Evolutionary conservation across 768 basidiomycete species (phyloP).

Genomic region (Boletellus emodensis): DNA sequence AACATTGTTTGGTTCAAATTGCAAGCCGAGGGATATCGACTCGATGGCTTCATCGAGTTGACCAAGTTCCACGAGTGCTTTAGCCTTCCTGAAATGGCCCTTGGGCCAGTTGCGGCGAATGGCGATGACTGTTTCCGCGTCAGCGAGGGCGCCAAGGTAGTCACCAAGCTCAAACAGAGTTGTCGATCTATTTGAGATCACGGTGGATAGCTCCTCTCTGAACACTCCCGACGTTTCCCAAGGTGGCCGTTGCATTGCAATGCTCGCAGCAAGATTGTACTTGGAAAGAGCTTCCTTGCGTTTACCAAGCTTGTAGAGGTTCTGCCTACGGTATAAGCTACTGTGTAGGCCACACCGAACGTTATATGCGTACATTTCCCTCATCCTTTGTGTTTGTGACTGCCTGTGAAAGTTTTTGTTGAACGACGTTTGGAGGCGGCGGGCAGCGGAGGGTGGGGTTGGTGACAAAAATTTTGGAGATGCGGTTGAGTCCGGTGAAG

Average conservation of each 20-base stretch:
- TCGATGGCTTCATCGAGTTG: slow-evolving; percentile 73
- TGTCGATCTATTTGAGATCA: slow-evolving; percentile 89
- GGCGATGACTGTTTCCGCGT: slow-evolving; percentile 87
- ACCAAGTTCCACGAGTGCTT: slow-evolving; percentile 75
- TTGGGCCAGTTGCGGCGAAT: slow-evolving; percentile 90
- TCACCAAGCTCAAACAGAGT: slow-evolving; percentile 77
- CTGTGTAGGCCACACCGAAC: not conserved
- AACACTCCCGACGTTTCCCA: slow-evolving; percentile 84
- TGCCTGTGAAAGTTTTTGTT: slow-evolving; percentile 68
- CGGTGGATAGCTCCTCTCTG: slow-evolving; percentile 87
- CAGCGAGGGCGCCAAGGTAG: slow-evolving; percentile 72
- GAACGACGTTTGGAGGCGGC: slow-evolving; percentile 74
- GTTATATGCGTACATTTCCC: slow-evolving; percentile 73
- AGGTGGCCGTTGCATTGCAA: slow-evolving; percentile 77
- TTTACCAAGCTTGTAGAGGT: slow-evolving; percentile 72
- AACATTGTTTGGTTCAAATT: slow-evolving; percentile 71
- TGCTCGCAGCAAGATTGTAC: slow-evolving; percentile 73
- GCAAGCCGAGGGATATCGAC: slow-evolving; percentile 75
- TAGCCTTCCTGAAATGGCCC: slow-evolving; percentile 92
- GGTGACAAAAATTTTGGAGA: slow-evolving; percentile 62
- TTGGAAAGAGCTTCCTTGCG: slow-evolving; percentile 67
- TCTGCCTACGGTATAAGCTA: slow-evolving; percentile 39
- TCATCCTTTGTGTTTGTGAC: slow-evolving; percentile 86
- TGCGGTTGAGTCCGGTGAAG: slow-evolving; percentile 70
- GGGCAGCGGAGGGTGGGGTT: slow-evolving; percentile 73